Evolutionary conservation across 176 grass and related monocot species (phyloP), one percentile per base, ranked within the genome.

Genomic region (Pontederia crassipes): DNA sequence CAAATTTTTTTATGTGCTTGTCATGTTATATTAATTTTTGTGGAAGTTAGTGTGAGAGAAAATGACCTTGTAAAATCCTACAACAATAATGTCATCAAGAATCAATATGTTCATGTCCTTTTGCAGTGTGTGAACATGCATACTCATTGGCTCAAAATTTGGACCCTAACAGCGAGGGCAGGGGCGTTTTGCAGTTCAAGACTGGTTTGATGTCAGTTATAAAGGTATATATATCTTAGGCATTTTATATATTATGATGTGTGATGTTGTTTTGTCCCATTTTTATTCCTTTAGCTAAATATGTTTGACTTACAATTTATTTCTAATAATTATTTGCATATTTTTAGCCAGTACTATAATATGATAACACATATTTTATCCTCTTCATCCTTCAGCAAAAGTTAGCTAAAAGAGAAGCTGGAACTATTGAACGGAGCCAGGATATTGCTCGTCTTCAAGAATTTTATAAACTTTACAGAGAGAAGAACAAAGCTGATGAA

Each of bases 161-260:
- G 80, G 90, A 95, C 17, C 90, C 90, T 18, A 86, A 90, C 18
- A 87, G 86, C 0, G 90, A 95, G 81, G 90, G 90, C 10, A 77
- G 90, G 77, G 90, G 90, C 11, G 90, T 95, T 52, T 72, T 95
- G 17, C 90, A 95, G 77, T 95, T 95, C 76, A 95, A 95, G 74
- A 95, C 90, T 8, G 90, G 90, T 45, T 84, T 95, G 47, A 83
- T 86, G 82, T 95, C 90, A 20, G 80, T 95, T 15, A 89, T 95
- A 68, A 79, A 83, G 90, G 90, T 90, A 84, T 76, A 73, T 53
- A 16, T 15, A 49, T 76, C n/a, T 40, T 40, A 46, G 50, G 12
- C 24, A 11, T 20, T 6, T 7, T 14, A 18, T 65, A 8, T 27
- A 4, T 8, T 40, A 40, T 40, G 32, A 40, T 40, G 6, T 4